Base-by-base conservation (phyloP, 2,329 filamentous ascomycete species). In the Fusarium secorum region DNA sequence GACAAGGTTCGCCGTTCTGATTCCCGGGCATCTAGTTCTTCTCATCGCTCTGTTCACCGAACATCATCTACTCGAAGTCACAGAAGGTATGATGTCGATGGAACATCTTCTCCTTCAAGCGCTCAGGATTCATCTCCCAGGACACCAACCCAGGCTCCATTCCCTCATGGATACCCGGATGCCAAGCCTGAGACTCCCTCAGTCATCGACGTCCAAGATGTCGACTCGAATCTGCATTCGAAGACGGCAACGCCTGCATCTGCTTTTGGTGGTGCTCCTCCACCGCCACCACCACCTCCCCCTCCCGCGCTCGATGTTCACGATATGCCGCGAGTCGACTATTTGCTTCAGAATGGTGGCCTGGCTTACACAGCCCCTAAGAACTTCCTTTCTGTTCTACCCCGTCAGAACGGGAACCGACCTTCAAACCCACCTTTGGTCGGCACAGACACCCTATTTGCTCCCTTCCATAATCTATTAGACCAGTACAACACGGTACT, bases 341-440 rank as follows among this genome's bases (percentile, higher is more conserved):
- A 98, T 78, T 85, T 98, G 22, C 86, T 98, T 59, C 93, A 96
- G 75, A 91, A 98, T 79, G 95, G 95, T 41, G 95, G 95, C 2
- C 83, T 98, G 22, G 81, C 89, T 26, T 87, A 91, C 46, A 85
- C 89, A 2, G 87, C 96, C 1, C 90, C 94, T 2, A 93, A 91
- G 74, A 89, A 89, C 64, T 89, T 98, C 56, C 83, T 97, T 11
- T 86, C 90, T 41, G 90, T 85, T 45, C 83, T 88, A 61, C 91
- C 88, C 35, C 85, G 81, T 60, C 85, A 83, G 78, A 87, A 85
- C 79, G 87, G 83, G 66, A 87, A 84, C 35, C 84, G 88, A 45
- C 85, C 88, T 2, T 88, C 90, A 11, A 90, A 91, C 57, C 86
- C 88, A 11, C 90, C 91, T 4, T 85, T 93, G 6, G 82, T 86